Evolutionary conservation across 2,329 filamentous ascomycete genomes (phyloP), one percentile per base, ranked within the genome.

Genomic region (Didymella keratinophila): DNA sequence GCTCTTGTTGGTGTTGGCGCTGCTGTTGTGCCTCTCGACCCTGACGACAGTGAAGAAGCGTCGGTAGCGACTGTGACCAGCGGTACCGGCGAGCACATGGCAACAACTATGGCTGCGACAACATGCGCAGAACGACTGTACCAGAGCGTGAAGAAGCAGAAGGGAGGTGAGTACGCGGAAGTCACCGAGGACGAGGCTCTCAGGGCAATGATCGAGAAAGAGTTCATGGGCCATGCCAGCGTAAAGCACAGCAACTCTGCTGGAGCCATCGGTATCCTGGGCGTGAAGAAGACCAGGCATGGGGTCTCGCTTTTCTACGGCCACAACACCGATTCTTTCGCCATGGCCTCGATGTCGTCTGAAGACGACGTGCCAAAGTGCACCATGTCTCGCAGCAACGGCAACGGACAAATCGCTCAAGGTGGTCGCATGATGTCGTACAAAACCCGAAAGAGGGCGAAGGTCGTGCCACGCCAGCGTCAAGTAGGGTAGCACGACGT

Each of bases 1-100:
- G 95, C 95, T 20, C 84, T 99, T 16, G 91, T 98, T 14, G 94
- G 95, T 8, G 87, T 98, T 52, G 95, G 95, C 55, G 94, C 93
- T 20, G 90, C 92, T 34, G 89, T 99, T 27, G 86, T 97, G n/a
- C 94, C 94, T 1, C 81, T 83, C 25, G 87, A 93, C 61, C 81
- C 85, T 2, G 83, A 86, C 28, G 93, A 97, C 71, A 80, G 85
- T 7, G 87, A 91, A 2, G 81, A 83, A 44, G 84, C 87, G 8
- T 87, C 85, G 44, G 92, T 97, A 27, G 94, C 92, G 28, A 88
- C 89, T 25, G 92, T 97, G 21, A 96, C 93, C 37, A 97, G 92
- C 73, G 95, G 95, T 27, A 99, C 95, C 2, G 95, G 95, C 46
- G 95, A 99, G 78, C 95, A 99, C 74, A 99, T 99, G 90, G 91